Base-by-base conservation (phyloP, 495 filamentous ascomycete species). In the Daldinia bambusicola region DNA sequence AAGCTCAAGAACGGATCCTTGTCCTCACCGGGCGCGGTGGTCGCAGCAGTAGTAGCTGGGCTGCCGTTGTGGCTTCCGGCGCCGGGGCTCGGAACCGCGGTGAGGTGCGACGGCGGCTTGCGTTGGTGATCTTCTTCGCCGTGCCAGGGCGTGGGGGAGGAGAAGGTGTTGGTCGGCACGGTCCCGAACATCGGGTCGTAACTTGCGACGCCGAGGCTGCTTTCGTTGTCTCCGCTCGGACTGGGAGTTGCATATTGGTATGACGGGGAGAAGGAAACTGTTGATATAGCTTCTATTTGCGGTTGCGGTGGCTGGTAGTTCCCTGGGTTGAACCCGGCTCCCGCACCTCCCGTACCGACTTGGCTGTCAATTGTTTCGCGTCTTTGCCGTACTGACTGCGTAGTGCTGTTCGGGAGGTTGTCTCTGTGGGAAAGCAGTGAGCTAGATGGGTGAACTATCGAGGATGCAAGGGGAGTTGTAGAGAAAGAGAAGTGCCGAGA, bases 1-100 rank as follows among this genome's bases (percentile, higher is more conserved):
- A 95, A 75, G 65, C 88, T 91, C 31, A 95, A 74, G 71, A 95
- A 95, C 2, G 92, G 92, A 74, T 95, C 92, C 61, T 91, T 93
- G 63, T 93, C 92, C 40, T 82, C 82, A 12, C 66, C 74, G 6
- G 72, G 60, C 60, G 78, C 74, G 55, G 80, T 26, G 3, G 26
- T 26, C 1, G 26, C 26, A 26, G 26, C 3, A 3, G 26, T 26
- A 26, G 26, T 77, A 2, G 66, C 79, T 9, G 78, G 74, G 61
- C 82, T 82, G 2, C 77, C 78, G 10, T 78, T 77, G 26, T 80
- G 77, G 64, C 80, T 85, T 22, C 76, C 78, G 3, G 62, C 74
- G 2, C 73, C 79, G 0, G 84, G 81, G 40, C 79, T 85, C 45
- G 80, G 73, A n/a, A 70, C 75, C 9, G 53, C 63, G 6, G 32